phyloP scores from a whole-genome alignment of 1,284 basidiomycete species.

The Porogramme epimiltina region DNA sequence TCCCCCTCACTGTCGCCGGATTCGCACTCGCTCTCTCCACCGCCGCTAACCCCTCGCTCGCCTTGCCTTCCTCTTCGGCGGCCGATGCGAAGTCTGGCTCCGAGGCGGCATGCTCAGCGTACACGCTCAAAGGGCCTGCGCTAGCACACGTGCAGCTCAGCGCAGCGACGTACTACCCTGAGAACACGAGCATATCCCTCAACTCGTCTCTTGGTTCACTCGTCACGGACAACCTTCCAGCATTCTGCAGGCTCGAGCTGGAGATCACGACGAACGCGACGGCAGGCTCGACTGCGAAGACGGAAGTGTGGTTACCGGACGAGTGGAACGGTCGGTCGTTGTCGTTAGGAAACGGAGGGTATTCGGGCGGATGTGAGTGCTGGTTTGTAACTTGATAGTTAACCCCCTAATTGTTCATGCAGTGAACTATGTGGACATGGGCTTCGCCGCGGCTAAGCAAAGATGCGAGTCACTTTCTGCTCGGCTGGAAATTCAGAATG shows the following conservation, averaged over 20 bases:
- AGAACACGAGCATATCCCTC: conserved; percentile 14
- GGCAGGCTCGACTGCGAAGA: conserved; percentile 17
- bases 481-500: no score
- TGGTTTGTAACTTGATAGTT: neutral
- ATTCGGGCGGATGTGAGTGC: no score
- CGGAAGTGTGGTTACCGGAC: conserved; percentile 27
- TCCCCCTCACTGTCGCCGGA: no score
- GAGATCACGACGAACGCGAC: conserved; percentile 25
- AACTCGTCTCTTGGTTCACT: conserved; percentile 15
- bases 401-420: neutral
- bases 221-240: conserved; percentile 17
- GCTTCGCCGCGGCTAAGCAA: conserved; percentile 17
- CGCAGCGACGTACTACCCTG: conserved; percentile 15
- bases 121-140: no score
- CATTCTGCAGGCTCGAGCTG: conserved; percentile 23
- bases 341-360: conserved; percentile 24
- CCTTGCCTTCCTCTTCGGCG: no score
- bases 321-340: conserved; percentile 25
- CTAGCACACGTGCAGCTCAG: conserved; percentile 4
- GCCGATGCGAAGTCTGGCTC: no score
- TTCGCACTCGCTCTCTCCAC: no score
- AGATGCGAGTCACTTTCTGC: conserved; percentile 13
- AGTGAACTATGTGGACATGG: conserved; percentile 20
- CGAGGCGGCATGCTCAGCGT: no score
- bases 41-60: no score